These are phyloP conservation scores for peach (Prunus persica) DNA, from an alignment of 306 rosid species.

Conservation along the genomic window Prunus_persica_NCBIv2 NC_034011.1:1452001-1452500, in stretches of 20 bases:
- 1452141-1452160: slow-evolving; percentile 99
- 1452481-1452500: background rate
- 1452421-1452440: slow-evolving; percentile 14
- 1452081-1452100: slow-evolving; percentile 12
- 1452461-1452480: background rate
- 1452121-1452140: slow-evolving; percentile 38
- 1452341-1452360: background rate
- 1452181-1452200: slow-evolving; percentile 79
- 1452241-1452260: slow-evolving; percentile 89
- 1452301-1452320: slow-evolving; percentile 94
- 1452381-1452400: background rate
- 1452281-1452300: slow-evolving; percentile 76
- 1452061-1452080: background rate
- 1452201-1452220: slow-evolving; percentile 96
- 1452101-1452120: slow-evolving; percentile 13
- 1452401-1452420: slow-evolving; percentile 3
- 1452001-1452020: slow-evolving; percentile 76
- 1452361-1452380: background rate
- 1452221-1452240: slow-evolving; percentile 96
- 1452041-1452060: slow-evolving; percentile 22
- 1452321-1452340: background rate
- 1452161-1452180: slow-evolving; percentile 94
- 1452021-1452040: slow-evolving; percentile 21
- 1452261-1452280: slow-evolving; percentile 88
- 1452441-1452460: background rate